A percentile compares a stretch with the other conserved stretches of the same genome.
Conservation (phyloP, 345 rosid species). For the Melaleuca quinquenervia region DNA sequence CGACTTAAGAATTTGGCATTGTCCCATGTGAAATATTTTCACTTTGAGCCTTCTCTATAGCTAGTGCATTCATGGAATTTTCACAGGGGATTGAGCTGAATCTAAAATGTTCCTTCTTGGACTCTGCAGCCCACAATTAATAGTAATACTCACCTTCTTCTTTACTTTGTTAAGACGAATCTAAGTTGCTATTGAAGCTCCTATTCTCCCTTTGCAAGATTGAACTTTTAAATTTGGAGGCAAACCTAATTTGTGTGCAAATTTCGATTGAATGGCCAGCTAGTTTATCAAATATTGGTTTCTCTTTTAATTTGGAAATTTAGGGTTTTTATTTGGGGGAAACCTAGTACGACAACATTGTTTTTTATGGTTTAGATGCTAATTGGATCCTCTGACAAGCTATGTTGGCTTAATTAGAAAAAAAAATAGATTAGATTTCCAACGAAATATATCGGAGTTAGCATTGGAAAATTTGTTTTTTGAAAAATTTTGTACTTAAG, state of each 20-base stretch:
- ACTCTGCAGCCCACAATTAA: neutral
- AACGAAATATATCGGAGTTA: neutral
- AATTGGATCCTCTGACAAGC: neutral
- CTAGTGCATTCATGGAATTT: neutral
- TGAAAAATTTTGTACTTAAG: no score
- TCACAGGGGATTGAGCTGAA: no score
- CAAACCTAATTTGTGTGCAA: neutral
- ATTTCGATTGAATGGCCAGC: neutral
- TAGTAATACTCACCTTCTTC: neutral
- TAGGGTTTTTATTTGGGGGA: neutral
- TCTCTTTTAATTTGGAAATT: no score
- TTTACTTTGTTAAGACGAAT: no score
- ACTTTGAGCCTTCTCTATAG: neutral
- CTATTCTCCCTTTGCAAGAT: no score
- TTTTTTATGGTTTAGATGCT: neutral
- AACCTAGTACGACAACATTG: neutral
- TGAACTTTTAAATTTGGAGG: neutral
- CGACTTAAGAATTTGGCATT: no score
- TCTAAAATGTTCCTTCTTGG: neutral
- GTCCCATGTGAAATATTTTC: no score
- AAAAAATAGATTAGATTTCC: fast-evolving
- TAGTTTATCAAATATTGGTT: no score
- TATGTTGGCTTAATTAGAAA: neutral
- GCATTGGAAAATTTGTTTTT: neutral
- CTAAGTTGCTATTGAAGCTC: neutral